Base-by-base conservation (phyloP, 805 yeast species). In the Hermanozyma aechmeae region DNA sequence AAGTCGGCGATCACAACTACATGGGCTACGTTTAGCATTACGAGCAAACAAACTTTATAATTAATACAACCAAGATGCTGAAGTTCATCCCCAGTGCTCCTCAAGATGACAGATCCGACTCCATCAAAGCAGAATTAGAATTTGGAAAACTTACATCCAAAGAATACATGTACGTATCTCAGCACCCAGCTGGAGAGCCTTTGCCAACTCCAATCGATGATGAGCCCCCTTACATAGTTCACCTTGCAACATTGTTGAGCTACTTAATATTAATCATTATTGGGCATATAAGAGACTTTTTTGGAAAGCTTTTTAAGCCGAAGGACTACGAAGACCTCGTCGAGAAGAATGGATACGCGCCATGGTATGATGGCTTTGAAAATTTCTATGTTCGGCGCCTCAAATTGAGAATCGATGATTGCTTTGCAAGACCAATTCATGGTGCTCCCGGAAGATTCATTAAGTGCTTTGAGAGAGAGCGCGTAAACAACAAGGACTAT, bases 381-480 rank as follows among this genome's bases (percentile, higher is more conserved):
- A 76, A 83, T 39, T 93, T 92, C 53, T 92, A 87, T 55, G 79
- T 87, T 24, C 79, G 99, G 46, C 77, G 97, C 46, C 71, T 92
- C 66, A 87, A 92, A 53, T 73, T 71, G 43, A 80, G 95, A 56
- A 73, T 92, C 34, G 95, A 83, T 51, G 97, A 89, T 58, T 85
- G 96, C 56, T 92, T 92, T 54, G 84, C 93, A 2, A 76, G 95
- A 51, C 96, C 96, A 24, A 84, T 93, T n/a, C 80, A 82, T 35
- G 97, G 96, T 29, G 97, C 89, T 13, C 97, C 99, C 1, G 99
- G 99, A 16, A 75, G 99, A 53, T 79, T 66, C 47, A 76, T 89
- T 44, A 72, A 76, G 33, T 79, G 95, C 45, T 77, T 79, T 45
- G 87, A 85, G 45, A 74, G 98, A 44, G 58, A 64, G 18, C 68